Conservation (phyloP, 2,329 filamentous ascomycete species). For the Xylaria sp. region DNA sequence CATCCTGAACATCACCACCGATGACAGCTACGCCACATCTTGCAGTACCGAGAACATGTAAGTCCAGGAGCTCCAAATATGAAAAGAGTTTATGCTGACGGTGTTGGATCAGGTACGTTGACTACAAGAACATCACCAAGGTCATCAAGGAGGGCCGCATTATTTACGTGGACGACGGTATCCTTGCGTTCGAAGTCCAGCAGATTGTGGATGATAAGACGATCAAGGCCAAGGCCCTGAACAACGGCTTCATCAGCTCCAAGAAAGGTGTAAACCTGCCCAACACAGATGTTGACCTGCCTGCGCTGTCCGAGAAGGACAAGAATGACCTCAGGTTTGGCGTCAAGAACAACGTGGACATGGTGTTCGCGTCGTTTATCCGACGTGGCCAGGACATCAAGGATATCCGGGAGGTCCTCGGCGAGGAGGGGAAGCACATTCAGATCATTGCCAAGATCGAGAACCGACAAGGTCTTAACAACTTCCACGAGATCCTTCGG, state of each 20-base stretch:
- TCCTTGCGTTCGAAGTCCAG: constrained; percentile 93
- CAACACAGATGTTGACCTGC: constrained; percentile 97
- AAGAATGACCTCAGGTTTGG: constrained; percentile 91
- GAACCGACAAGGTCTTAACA: constrained; percentile 99
- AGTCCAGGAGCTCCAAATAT: constrained; percentile 37
- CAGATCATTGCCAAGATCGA: constrained; percentile 99
- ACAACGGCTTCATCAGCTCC: constrained; percentile 98
- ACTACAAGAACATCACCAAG: constrained; percentile 99
- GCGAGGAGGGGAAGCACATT: constrained; percentile 90
- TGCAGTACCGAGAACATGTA: constrained; percentile 94
- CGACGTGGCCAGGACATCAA: constrained; percentile 89
- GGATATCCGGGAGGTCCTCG: constrained; percentile 88
- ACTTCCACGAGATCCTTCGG: constrained; percentile 95
- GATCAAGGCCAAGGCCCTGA: constrained; percentile 81
- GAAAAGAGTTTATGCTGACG: constrained; percentile 7
- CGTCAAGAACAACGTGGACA: constrained; percentile 98
- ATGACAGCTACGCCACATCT: constrained; percentile 83
- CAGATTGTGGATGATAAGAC: constrained; percentile 88
- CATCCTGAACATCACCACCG: constrained; percentile 94
- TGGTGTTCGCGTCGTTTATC: constrained; percentile 99
- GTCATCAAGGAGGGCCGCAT: constrained; percentile 88
- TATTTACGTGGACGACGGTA: constrained; percentile 98
- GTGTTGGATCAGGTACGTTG: constrained; percentile 71
- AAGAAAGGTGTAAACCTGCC: constrained; percentile 99
- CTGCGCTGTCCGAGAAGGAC: constrained; percentile 97